Evolutionary conservation across 495 filamentous ascomycete genomes (phyloP), one percentile per base, ranked within the genome.

Genomic region (Chaetomidium leptoderma): DNA sequence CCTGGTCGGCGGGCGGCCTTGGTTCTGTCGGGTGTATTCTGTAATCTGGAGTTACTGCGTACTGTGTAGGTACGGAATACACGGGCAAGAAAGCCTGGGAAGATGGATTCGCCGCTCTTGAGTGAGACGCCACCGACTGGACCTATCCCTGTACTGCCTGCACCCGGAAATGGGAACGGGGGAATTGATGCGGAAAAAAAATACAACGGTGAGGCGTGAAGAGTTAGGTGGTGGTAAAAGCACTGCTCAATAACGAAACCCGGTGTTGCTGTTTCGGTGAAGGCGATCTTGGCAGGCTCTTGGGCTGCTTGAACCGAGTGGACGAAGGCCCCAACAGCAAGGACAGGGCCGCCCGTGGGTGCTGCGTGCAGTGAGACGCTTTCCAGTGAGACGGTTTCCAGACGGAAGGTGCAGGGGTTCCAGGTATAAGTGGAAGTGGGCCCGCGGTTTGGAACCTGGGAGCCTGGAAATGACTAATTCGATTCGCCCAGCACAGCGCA

Each of bases 391-490:
- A 37, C 45, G 36, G 42, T 8, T 29, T 45, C 49, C 33, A 32
- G 53, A 45, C 50, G 56, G 50, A 59, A 53, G 55, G 55, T 36
- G 36, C 49, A 48, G 49, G 48, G 57, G 33, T 8, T 47, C 29
- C 19, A n/a, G 19, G 58, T 60, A 35, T 60, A 60, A 60, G 58
- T 55, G 57, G 23, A 11, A 43, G 57, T 47, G 50, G 50, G n/a
- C n/a, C n/a, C n/a, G n/a, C n/a, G n/a, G n/a, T n/a, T n/a, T n/a
- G n/a, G n/a, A n/a, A 30, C 4, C 40, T 17, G 23, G 37, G 19
- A 9, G 35, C 44, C n/a, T 44, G 29, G 27, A 46, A 50, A 54
- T 60, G 58, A 60, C 51, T 55, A 40, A 54, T 48, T 52, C 35
- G 14, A n/a, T n/a, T n/a, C n/a, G 19, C 30, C 33, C 37, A 33